phyloP scores from a whole-genome alignment of 306 rosid species.

The Vigna radiata region DNA sequence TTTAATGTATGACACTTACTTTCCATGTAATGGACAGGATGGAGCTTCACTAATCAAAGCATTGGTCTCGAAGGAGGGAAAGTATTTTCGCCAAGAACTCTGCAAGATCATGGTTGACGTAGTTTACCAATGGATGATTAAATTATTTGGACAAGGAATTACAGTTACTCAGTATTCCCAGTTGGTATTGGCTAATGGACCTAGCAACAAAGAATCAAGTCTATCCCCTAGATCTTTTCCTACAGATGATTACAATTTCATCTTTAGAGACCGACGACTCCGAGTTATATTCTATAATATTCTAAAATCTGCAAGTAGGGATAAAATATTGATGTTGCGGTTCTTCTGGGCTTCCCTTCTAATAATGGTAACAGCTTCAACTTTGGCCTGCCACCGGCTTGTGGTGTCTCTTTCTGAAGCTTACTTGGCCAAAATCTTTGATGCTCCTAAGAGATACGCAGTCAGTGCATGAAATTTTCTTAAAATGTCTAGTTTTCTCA shows the following conservation, averaged over 20 bases:
- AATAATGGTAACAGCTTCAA: constrained; percentile 63
- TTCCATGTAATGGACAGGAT: constrained; percentile 62
- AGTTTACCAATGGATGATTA: constrained; percentile 67
- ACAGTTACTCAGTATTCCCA: constrained; percentile 48
- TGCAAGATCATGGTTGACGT: constrained; percentile 67
- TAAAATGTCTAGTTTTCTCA: constrained; percentile 15
- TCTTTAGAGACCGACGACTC: constrained; percentile 77
- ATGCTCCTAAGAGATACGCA: constrained; percentile 70
- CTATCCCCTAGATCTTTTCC: constrained; percentile 56
- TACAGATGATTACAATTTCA: constrained; percentile 54
- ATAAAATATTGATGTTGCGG: constrained; percentile 65
- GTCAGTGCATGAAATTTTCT: constrained; percentile 60
- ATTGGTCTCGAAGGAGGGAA: constrained; percentile 79
- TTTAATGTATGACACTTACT: constrained; percentile 33
- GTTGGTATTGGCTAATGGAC: constrained; percentile 52
- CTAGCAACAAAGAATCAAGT: constrained; percentile 56
- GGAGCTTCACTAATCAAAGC: constrained; percentile 88
- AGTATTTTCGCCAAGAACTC: constrained; percentile 67
- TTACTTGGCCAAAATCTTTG: constrained; percentile 57
- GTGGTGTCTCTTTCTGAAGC: constrained; percentile 71
- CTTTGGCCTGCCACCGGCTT: constrained; percentile 71
- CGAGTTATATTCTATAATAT: constrained; percentile 67
- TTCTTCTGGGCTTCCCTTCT: constrained; percentile 73
- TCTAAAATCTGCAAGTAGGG: constrained; percentile 68
- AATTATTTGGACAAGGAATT: constrained; percentile 57